Conservation (phyloP, 169 alveolate species). For the Perkinsus olseni region DNA sequence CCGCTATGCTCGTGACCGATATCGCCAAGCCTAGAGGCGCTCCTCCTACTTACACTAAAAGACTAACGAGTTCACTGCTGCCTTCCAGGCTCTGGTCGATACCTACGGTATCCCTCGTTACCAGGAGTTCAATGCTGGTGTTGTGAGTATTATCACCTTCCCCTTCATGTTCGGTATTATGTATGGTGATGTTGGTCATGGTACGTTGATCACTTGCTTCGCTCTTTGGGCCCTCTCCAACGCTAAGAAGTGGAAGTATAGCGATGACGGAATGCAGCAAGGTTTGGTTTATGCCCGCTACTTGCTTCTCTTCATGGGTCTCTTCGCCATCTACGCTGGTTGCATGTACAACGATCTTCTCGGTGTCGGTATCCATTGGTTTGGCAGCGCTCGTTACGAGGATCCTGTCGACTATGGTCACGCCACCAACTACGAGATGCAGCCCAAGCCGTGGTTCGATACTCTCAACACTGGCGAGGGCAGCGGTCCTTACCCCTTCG, state of each 20-base stretch:
- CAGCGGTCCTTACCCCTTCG: conserved; percentile 85
- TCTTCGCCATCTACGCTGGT: conserved; percentile 90
- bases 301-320: conserved; percentile 87
- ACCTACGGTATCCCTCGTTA: conserved; percentile 98
- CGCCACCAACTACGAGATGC: neutral
- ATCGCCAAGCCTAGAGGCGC: conserved; percentile 12
- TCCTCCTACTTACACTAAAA: conserved; percentile 93
- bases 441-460: neutral
- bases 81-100: conserved; percentile 90
- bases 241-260: conserved; percentile 46
- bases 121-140: conserved; percentile 95
- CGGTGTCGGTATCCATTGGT: conserved; percentile 84
- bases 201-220: conserved; percentile 70
- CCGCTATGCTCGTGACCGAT: conserved; percentile 12
- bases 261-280: conserved; percentile 47
- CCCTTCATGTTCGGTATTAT: conserved; percentile 99
- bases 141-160: conserved; percentile 91
- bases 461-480: neutral
- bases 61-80: conserved; percentile 79
- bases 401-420: conserved; percentile 15
- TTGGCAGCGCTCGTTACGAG: conserved; percentile 55
- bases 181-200: conserved; percentile 99
- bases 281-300: conserved; percentile 70
- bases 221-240: conserved; percentile 57
- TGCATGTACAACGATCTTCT: conserved; percentile 94